phyloP scores from a whole-genome alignment of 1,284 basidiomycete genomes.

The Austroboletus novae-zelandiae region DNA sequence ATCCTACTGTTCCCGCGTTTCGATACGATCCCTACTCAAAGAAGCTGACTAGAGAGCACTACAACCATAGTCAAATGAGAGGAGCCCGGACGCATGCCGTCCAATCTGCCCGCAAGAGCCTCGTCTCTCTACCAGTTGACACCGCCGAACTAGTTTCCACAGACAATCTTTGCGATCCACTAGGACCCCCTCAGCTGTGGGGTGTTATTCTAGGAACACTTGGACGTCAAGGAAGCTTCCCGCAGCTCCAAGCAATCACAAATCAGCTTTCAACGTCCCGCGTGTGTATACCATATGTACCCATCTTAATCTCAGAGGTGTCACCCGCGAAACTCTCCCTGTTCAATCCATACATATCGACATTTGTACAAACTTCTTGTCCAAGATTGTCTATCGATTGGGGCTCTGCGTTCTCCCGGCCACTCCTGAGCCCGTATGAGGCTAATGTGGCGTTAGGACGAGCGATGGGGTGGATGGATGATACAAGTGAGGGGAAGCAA shows the following conservation, averaged over 20 bases:
- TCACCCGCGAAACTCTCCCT: constrained; percentile 91
- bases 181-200: constrained; percentile 52
- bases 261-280: constrained; percentile 57
- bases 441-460: constrained; percentile 84
- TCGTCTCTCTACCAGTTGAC: constrained; percentile 33
- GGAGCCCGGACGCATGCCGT: constrained; percentile 76
- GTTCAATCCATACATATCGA: constrained; percentile 77
- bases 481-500: constrained; percentile 30
- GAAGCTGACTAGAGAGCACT: constrained; percentile 91
- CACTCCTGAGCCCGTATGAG: constrained; percentile 93
- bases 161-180: neutral
- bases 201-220: constrained; percentile 95
- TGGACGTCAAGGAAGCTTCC: constrained; percentile 91
- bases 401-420: constrained; percentile 93
- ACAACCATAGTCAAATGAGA: constrained; percentile 90
- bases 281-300: constrained; percentile 72
- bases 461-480: constrained; percentile 62
- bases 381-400: constrained; percentile 97
- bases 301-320: constrained; percentile 92
- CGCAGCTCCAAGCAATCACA: constrained; percentile 86
- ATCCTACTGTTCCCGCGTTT: constrained; percentile 94
- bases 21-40: constrained; percentile 99
- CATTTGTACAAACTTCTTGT: constrained; percentile 95
- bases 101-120: constrained; percentile 64
- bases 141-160: neutral